A percentile compares a stretch with the other conserved stretches of the same genome.
phyloP scores from a whole-genome alignment of 352 stramenopile species.

The Phytophthora europaea region DNA sequence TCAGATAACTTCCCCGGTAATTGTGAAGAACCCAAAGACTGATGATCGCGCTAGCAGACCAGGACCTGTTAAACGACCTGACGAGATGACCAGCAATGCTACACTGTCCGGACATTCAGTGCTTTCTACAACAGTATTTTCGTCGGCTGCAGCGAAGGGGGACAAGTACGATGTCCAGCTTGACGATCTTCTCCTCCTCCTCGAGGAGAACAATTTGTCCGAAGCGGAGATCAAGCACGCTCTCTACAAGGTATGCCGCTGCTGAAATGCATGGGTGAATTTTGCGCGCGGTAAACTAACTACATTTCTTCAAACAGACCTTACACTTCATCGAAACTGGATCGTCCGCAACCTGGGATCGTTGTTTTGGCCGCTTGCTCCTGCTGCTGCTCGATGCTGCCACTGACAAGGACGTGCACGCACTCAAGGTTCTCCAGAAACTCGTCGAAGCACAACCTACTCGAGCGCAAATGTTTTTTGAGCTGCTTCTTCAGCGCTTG shows the following conservation, averaged over 20 bases:
- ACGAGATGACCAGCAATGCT: conserved; percentile 3
- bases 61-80: background rate
- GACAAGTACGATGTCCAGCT: conserved; percentile 38
- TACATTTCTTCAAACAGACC: conserved; percentile 35
- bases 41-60: background rate
- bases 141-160: background rate
- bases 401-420: conserved; percentile 55
- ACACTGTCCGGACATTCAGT: background rate
- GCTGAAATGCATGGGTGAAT: background rate
- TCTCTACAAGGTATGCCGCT: conserved; percentile 62
- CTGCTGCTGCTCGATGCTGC: conserved; percentile 55
- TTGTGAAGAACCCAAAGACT: conserved; percentile 6
- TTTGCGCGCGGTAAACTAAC: background rate
- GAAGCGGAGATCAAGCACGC: conserved; percentile 48
- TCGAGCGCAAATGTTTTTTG: conserved; percentile 61
- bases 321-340: conserved; percentile 37
- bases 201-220: conserved; percentile 62
- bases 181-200: conserved; percentile 51
- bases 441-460: conserved; percentile 53
- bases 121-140: conserved; percentile 16
- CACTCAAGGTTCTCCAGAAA: conserved; percentile 63
- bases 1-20: background rate
- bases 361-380: conserved; percentile 54
- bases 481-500: conserved; percentile 68
- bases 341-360: conserved; percentile 48